Conservation (phyloP, 805 yeast species). For the Yarrowia sp. region DNA sequence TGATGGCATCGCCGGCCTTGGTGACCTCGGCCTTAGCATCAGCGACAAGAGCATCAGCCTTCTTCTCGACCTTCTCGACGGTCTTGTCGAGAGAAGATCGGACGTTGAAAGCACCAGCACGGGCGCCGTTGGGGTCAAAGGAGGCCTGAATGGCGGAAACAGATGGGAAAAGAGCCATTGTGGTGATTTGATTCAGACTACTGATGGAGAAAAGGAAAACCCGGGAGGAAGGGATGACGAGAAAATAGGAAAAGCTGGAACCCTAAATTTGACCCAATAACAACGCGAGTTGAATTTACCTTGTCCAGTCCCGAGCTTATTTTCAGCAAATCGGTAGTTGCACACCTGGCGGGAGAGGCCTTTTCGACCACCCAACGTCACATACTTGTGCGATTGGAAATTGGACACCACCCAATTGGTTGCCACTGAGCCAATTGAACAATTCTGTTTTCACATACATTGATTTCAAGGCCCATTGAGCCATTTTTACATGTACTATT, state of each 20-base stretch:
- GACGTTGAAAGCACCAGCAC: constrained; percentile 45
- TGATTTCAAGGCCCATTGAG: constrained; percentile 1
- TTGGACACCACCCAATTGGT: not conserved
- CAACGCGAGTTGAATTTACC: constrained; percentile 32
- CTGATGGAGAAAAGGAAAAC: constrained; percentile 38
- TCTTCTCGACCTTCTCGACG: constrained; percentile 45
- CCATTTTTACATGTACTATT: constrained; percentile 18
- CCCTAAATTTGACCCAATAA: constrained; percentile 32
- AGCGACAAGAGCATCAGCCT: constrained; percentile 45
- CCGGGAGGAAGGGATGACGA: constrained; percentile 33
- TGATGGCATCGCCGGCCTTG: constrained; percentile 47
- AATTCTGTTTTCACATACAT: not conserved
- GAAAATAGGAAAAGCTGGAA: constrained; percentile 10
- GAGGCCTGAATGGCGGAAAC: constrained; percentile 50
- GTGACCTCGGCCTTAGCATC: constrained; percentile 50
- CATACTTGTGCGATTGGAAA: constrained; percentile 1
- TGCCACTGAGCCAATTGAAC: not conserved
- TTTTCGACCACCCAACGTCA: not conserved
- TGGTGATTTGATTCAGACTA: constrained; percentile 38
- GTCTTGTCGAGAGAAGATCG: constrained; percentile 49
- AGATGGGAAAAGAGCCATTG: constrained; percentile 53
- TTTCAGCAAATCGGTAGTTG: constrained; percentile 1
- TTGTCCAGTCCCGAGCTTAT: constrained; percentile 1
- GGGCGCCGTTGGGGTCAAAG: constrained; percentile 51
- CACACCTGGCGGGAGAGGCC: not conserved